Conservation (phyloP, 2,329 filamentous ascomycete genomes). For the Zalaria obscura region DNA sequence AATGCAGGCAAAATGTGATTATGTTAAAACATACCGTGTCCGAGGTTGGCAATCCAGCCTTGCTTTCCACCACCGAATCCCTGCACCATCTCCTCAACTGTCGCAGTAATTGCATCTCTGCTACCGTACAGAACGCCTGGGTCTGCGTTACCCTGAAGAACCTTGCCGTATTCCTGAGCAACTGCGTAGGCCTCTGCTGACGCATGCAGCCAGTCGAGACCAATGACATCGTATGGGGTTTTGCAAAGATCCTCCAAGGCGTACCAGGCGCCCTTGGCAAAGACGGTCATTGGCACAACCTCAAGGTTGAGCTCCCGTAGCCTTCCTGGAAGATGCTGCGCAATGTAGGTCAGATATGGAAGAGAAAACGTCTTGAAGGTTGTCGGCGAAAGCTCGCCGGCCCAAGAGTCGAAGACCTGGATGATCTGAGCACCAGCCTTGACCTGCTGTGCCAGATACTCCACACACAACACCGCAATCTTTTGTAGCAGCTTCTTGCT, state of each 20-base stretch:
- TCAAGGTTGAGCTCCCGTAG: constrained; percentile 63
- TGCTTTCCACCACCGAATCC: constrained; percentile 75
- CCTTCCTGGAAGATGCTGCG: constrained; percentile 60
- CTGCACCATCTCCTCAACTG: constrained; percentile 72
- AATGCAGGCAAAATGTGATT: constrained; percentile 1
- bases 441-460: constrained; percentile 86
- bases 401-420: constrained; percentile 98
- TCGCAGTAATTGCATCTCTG: constrained; percentile 63
- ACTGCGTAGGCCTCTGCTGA: constrained; percentile 70
- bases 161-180: constrained; percentile 54
- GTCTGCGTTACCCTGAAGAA: constrained; percentile 90
- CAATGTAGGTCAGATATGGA: constrained; percentile 76
- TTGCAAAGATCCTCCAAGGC: constrained; percentile 77
- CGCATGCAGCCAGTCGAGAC: constrained; percentile 89
- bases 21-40: constrained; percentile 55
- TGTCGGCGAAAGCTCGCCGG: constrained; percentile 74
- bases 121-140: constrained; percentile 85
- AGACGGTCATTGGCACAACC: constrained; percentile 88
- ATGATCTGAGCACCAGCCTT: constrained; percentile 79
- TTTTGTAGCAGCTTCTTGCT: constrained; percentile 73
- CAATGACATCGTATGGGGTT: constrained; percentile 84
- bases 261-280: constrained; percentile 96
- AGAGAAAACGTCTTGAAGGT: constrained; percentile 76
- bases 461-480: constrained; percentile 87
- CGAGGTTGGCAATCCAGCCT: constrained; percentile 94